These are phyloP conservation scores for Citrullus amarus DNA, from an alignment of 306 rosid genomes.

Conservation along the genomic window DNA sequence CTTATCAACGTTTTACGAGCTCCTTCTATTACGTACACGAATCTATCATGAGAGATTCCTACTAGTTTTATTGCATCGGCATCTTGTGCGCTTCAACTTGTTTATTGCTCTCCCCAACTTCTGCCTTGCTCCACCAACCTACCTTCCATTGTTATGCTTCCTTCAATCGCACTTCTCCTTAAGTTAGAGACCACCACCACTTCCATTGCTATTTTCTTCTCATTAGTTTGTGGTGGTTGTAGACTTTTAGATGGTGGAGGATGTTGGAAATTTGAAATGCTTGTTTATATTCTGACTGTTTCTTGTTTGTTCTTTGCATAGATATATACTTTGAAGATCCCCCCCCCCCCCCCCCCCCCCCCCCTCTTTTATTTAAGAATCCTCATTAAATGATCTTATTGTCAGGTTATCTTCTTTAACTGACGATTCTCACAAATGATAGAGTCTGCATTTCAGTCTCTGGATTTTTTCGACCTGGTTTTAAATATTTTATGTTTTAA, in stretches of 20 bases:
- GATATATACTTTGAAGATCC: neutral
- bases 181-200: neutral
- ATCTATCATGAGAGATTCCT: neutral
- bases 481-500: too few relatives aligned
- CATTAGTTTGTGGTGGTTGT: neutral
- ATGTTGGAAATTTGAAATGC: neutral
- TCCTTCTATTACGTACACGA: neutral
- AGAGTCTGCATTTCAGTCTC: too few relatives aligned
- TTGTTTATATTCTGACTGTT: neutral
- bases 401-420: neutral
- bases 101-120: neutral
- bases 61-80: neutral
- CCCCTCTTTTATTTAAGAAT: neutral
- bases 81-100: conserved; percentile 6
- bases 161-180: neutral
- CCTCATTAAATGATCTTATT: neutral
- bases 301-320: neutral
- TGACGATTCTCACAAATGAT: neutral
- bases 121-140: neutral
- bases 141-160: neutral
- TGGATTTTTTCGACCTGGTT: too few relatives aligned
- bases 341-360: neutral
- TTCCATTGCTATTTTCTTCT: neutral
- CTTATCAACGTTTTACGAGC: conserved; percentile 1
- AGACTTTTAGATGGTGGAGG: too few relatives aligned